phyloP scores from a whole-genome alignment of 441 rosid species.

The Sinapis alba region DNA sequence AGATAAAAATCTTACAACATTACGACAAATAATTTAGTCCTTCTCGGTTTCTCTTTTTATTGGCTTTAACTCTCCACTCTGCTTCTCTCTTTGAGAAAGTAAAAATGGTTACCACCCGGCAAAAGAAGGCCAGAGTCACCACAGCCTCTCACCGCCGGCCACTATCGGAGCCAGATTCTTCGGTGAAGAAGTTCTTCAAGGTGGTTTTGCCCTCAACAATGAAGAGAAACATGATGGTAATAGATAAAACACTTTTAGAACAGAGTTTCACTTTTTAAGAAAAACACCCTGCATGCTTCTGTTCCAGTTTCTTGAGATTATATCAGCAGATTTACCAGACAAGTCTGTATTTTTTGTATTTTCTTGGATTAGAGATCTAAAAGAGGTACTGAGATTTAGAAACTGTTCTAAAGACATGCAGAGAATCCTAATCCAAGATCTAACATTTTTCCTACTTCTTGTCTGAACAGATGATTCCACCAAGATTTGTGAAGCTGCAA shows the following conservation, averaged over 20 bases:
- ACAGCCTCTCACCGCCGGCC: conserved; percentile 22
- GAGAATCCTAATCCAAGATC: no score
- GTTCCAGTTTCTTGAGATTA: background rate
- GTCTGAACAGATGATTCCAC: no score
- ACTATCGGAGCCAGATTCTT: conserved; percentile 9
- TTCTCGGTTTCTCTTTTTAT: background rate
- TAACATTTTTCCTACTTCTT: no score
- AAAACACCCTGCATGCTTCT: conserved; percentile 20
- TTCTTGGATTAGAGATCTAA: conserved; percentile 17
- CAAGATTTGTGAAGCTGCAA: no score
- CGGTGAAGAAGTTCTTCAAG: conserved; percentile 30
- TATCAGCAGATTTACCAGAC: background rate
- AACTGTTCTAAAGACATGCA: no score
- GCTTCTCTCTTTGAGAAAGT: background rate
- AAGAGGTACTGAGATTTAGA: background rate
- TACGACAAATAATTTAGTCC: background rate
- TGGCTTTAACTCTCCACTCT: background rate
- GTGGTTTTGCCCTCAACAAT: conserved; percentile 32
- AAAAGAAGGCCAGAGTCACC: conserved; percentile 4
- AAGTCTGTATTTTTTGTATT: background rate
- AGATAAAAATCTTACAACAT: background rate
- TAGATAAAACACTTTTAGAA: background rate
- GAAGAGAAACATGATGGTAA: conserved; percentile 37
- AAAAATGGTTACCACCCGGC: conserved; percentile 29
- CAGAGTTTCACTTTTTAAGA: background rate